These are phyloP conservation scores for Stagonosporopsis chrysanthemi DNA, from an alignment of 2,329 filamentous ascomycete species.

Conservation along the genomic window DNA sequence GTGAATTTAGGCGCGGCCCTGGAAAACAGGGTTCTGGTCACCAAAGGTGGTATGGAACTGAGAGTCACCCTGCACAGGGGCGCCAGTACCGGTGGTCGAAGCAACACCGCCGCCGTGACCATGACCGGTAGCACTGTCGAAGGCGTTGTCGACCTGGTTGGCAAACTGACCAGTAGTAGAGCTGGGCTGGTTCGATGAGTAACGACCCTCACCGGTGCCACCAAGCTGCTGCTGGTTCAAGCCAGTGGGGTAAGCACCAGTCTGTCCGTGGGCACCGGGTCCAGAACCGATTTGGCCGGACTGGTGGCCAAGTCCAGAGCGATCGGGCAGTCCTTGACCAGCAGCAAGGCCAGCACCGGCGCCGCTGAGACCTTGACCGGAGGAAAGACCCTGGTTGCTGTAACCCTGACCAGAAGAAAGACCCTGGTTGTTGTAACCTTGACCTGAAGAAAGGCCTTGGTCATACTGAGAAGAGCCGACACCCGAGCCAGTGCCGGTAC, in stretches of 20 bases:
- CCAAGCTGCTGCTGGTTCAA: slow-evolving; percentile 21
- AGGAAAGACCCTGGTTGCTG: slow-evolving; percentile 7
- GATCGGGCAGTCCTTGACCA: slow-evolving; percentile 12
- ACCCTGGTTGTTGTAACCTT: slow-evolving; percentile 15
- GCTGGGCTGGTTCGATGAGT: slow-evolving; percentile 20
- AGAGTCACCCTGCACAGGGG: slow-evolving; percentile 17
- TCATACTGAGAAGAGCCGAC: slow-evolving; percentile 26
- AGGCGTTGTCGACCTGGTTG: slow-evolving; percentile 56
- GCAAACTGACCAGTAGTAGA: slow-evolving; percentile 45
- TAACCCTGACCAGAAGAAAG: slow-evolving; percentile 18
- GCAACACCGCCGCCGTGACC: slow-evolving; percentile 22
- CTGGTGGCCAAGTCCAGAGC: slow-evolving; percentile 19
- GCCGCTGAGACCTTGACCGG: slow-evolving; percentile 9
- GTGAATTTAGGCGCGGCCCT: slow-evolving; percentile 42
- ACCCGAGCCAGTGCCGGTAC: slow-evolving; percentile 26
- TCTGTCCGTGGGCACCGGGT: slow-evolving; percentile 1
- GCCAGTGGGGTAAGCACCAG: slow-evolving; percentile 19
- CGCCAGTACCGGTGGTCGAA: slow-evolving; percentile 23
- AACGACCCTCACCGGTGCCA: slow-evolving; percentile 12
- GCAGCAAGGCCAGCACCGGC: slow-evolving; percentile 9
- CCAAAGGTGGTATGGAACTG: slow-evolving; percentile 52
- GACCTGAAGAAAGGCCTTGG: slow-evolving; percentile 14
- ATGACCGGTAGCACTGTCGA: slow-evolving; percentile 34
- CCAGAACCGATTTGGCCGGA: slow-evolving; percentile 20
- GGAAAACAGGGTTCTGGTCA: slow-evolving; percentile 54